Conservation (phyloP, 768 basidiomycete genomes). For the Phaffia tasmanica region DNA sequence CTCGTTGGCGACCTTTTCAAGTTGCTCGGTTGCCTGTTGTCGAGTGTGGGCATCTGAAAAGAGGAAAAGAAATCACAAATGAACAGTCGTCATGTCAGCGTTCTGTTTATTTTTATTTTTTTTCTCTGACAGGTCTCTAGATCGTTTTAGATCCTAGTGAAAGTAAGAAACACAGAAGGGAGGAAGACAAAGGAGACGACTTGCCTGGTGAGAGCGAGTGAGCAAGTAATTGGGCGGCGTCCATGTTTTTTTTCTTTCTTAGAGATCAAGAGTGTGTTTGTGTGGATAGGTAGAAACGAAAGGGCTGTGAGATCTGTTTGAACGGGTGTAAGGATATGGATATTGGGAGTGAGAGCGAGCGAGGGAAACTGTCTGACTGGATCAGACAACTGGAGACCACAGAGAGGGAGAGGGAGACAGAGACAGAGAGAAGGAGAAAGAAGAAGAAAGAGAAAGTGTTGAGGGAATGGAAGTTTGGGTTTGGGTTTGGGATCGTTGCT, state of each 20-base stretch:
- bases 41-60: slow-evolving; percentile 69
- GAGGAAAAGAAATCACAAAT: neutral
- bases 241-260: slow-evolving; percentile 49
- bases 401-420: neutral
- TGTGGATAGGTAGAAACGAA: too few relatives aligned
- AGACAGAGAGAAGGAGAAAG: slow-evolving; percentile 16
- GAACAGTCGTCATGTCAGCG: neutral
- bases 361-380: too few relatives aligned
- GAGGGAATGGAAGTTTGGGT: neutral
- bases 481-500: too few relatives aligned
- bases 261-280: neutral
- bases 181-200: slow-evolving; percentile 35
- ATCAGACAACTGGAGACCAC: neutral
- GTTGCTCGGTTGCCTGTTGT: slow-evolving; percentile 79
- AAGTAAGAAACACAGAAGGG: neutral
- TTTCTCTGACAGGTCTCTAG: neutral
- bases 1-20: slow-evolving; percentile 71
- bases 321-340: neutral
- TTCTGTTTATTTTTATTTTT: too few relatives aligned
- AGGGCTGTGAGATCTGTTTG: too few relatives aligned
- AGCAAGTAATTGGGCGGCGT: slow-evolving; percentile 77
- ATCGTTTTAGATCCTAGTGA: too few relatives aligned
- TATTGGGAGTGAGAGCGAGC: too few relatives aligned
- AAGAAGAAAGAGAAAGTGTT: neutral
- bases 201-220: slow-evolving; percentile 84